phyloP scores from a whole-genome alignment of 306 rosid genomes.

The Vicia sativa region DNA sequence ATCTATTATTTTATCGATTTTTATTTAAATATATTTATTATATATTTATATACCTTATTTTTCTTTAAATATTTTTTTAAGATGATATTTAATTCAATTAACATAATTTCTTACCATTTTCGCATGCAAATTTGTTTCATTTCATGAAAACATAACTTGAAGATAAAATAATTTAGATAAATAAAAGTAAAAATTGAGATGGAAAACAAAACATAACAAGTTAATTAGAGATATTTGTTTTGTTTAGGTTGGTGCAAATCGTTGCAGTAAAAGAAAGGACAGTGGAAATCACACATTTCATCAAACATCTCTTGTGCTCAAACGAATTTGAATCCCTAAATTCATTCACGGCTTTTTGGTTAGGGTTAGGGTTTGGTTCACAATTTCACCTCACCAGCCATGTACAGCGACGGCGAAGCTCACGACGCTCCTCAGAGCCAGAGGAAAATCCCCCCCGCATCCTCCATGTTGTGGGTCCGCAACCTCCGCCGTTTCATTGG shows the following conservation, averaged over 20 bases:
- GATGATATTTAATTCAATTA: too few relatives aligned
- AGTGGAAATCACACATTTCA: not conserved
- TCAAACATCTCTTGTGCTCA: not conserved
- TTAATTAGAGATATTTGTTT: not conserved
- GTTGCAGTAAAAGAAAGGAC: not conserved
- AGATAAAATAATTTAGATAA: too few relatives aligned
- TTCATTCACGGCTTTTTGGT: not conserved
- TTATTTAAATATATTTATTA: too few relatives aligned
- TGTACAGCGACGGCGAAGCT: constrained; percentile 96
- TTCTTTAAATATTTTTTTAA: too few relatives aligned
- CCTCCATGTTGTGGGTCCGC: constrained; percentile 94
- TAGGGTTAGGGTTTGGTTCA: constrained; percentile 5
- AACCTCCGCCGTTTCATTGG: constrained; percentile 93
- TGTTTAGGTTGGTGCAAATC: not conserved
- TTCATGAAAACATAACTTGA: too few relatives aligned
- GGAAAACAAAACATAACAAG: not conserved
- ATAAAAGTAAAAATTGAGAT: not conserved
- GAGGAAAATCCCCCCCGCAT: constrained; percentile 86
- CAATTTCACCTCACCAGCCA: constrained; percentile 28
- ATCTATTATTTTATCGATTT: too few relatives aligned
- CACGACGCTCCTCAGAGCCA: constrained; percentile 75
- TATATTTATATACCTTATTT: too few relatives aligned
- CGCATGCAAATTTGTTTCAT: too few relatives aligned
- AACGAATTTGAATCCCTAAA: not conserved
- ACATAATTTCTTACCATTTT: too few relatives aligned